Percentiles rank a stretch among this genome's conserved stretches.
These are phyloP conservation scores for Coelastrella sp. DNA, from an alignment of 139 green algal species.

Conservation along the genomic window DNA sequence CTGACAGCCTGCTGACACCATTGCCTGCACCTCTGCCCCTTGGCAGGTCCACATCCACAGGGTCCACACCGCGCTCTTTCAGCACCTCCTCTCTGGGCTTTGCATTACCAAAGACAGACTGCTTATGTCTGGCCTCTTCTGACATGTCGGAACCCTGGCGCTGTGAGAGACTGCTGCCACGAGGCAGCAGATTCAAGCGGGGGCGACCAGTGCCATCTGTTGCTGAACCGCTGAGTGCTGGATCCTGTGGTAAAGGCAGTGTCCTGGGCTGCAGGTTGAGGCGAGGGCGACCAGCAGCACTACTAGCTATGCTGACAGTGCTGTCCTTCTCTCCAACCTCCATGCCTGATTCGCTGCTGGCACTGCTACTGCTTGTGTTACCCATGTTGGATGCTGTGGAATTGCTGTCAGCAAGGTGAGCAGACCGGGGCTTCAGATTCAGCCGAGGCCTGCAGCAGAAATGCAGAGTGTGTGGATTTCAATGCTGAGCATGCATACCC, in stretches of 20 bases:
- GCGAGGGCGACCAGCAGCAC: not conserved
- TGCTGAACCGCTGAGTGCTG: not conserved
- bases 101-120: conserved; percentile 31
- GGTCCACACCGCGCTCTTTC: not conserved
- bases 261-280: conserved; percentile 23
- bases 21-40: not conserved
- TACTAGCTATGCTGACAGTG: conserved; percentile 20
- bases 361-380: conserved; percentile 31
- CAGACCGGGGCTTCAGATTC: conserved; percentile 29
- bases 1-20: conserved; percentile 10
- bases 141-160: not conserved
- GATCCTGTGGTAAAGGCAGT: not conserved
- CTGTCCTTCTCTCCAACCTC: conserved; percentile 2
- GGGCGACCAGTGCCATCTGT: not conserved
- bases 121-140: not conserved
- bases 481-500: not conserved
- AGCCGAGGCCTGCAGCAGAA: not conserved
- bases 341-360: conserved; percentile 15
- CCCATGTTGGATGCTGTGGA: not conserved
- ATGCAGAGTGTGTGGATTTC: not conserved
- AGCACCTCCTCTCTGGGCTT: conserved; percentile 33
- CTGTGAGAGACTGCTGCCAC: not conserved
- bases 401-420: not conserved
- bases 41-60: not conserved
- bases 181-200: conserved; percentile 30